Percentiles rank a stretch among this genome's conserved stretches.
These are phyloP conservation scores for Cephaloascus albidus DNA, from an alignment of 805 yeast species.

Conservation along the genomic window DNA sequence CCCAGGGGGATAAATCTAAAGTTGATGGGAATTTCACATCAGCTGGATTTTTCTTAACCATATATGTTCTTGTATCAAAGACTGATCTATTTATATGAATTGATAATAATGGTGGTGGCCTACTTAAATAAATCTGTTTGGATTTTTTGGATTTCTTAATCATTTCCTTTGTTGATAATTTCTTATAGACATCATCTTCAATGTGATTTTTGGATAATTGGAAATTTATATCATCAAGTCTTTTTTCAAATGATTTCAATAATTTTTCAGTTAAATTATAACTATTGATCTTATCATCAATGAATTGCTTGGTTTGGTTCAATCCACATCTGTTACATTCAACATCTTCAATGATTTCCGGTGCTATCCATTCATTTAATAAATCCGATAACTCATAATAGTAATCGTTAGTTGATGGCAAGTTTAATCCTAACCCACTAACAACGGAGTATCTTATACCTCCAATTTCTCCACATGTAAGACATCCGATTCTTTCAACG, in stretches of 20 bases:
- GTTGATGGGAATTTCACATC: conserved; percentile 67
- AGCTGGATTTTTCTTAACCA: conserved; percentile 77
- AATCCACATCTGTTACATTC: conserved; percentile 92
- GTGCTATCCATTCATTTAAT: conserved; percentile 57
- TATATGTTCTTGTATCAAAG: conserved; percentile 79
- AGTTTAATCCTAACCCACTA: conserved; percentile 63
- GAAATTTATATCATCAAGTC: conserved; percentile 37
- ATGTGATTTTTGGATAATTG: conserved; percentile 63
- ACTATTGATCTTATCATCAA: conserved; percentile 25
- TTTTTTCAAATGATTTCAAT: conserved; percentile 19
- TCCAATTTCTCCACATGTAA: conserved; percentile 87
- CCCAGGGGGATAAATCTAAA: conserved; percentile 60
- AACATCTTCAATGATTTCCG: conserved; percentile 87
- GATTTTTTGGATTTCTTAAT: conserved; percentile 70
- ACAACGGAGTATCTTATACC: conserved; percentile 79
- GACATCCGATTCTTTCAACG: conserved; percentile 86
- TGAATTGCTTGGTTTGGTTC: conserved; percentile 43
- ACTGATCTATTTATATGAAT: conserved; percentile 91
- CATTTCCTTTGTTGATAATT: conserved; percentile 65
- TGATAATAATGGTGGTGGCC: conserved; percentile 77
- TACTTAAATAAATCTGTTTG: conserved; percentile 69
- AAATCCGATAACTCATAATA: conserved; percentile 35
- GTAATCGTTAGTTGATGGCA: conserved; percentile 38
- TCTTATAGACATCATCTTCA: conserved; percentile 70
- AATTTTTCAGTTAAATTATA: conserved; percentile 12